Percentiles rank a stretch among this genome's conserved stretches.
phyloP scores from a whole-genome alignment of 139 green algal genomes.

The Cymbomonas tetramitiformis region DNA sequence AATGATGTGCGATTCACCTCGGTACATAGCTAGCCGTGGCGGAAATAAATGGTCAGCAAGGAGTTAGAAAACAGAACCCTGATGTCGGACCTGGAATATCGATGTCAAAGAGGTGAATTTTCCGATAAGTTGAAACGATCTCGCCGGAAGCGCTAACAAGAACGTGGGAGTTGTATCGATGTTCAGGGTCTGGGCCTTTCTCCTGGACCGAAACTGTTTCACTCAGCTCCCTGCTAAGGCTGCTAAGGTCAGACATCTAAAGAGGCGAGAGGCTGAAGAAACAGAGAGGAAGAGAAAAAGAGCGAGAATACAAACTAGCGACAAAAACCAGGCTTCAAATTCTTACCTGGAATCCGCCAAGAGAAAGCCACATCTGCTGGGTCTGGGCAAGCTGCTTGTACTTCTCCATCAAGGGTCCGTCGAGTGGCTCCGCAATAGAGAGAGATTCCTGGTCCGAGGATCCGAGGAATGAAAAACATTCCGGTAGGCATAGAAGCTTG shows the following conservation, averaged over 20 bases:
- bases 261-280: too few relatives aligned
- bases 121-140: slow-evolving; percentile 43
- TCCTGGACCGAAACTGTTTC: too few relatives aligned
- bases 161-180: slow-evolving; percentile 81
- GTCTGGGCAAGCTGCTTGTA: slow-evolving; percentile 61
- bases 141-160: slow-evolving; percentile 46
- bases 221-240: too few relatives aligned
- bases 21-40: too few relatives aligned
- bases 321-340: too few relatives aligned
- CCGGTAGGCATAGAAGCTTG: slow-evolving; percentile 78
- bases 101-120: slow-evolving; percentile 87
- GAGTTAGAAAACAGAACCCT: too few relatives aligned
- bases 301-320: too few relatives aligned
- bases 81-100: too few relatives aligned
- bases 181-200: slow-evolving; percentile 33
- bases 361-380: slow-evolving; percentile 65
- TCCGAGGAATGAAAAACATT: slow-evolving; percentile 84
- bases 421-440: slow-evolving; percentile 47
- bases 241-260: too few relatives aligned
- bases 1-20: too few relatives aligned
- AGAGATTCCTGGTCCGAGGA: slow-evolving; percentile 39
- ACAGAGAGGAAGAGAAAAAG: too few relatives aligned
- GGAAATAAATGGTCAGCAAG: too few relatives aligned
- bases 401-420: slow-evolving; percentile 44
- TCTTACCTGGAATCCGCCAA: slow-evolving; percentile 90